Evolutionary conservation across 805 yeast species (phyloP).

Genomic region (Danielozyma ontarioensis): DNA sequence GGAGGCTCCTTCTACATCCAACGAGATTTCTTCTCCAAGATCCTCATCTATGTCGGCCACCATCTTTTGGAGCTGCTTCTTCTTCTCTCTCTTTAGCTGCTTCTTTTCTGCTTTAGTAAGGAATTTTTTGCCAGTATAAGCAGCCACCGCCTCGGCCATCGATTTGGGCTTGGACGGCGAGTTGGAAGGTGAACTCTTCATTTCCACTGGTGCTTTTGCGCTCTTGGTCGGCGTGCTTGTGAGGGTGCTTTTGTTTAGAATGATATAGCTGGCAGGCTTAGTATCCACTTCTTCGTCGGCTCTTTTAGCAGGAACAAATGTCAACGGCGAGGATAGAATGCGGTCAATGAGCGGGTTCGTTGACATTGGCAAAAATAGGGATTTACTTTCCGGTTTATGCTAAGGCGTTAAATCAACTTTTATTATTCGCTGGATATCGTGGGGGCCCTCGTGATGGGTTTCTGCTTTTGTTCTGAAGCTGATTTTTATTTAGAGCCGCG

Average conservation of each 20-base stretch:
- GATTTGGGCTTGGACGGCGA: conserved; percentile 35
- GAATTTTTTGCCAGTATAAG: conserved; percentile 51
- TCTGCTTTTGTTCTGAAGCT: no score
- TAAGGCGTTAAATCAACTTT: no score
- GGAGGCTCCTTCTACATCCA: conserved; percentile 5
- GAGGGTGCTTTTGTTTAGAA: conserved; percentile 5
- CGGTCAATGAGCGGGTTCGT: conserved; percentile 57
- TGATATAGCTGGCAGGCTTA: conserved; percentile 10
- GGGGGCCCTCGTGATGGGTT: no score
- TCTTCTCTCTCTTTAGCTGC: conserved; percentile 18
- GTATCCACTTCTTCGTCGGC: conserved; percentile 29
- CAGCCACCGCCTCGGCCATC: conserved; percentile 56
- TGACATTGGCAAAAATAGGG: no score
- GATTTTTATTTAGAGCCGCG: no score
- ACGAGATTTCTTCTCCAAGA: conserved; percentile 10
- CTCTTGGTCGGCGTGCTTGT: conserved; percentile 1
- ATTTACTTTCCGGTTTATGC: no score
- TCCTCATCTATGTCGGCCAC: conserved; percentile 17
- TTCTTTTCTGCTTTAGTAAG: conserved; percentile 42
- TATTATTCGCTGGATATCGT: no score
- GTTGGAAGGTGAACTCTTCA: conserved; percentile 5
- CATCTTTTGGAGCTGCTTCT: conserved; percentile 11
- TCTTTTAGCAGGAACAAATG: conserved; percentile 54
- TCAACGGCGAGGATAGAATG: conserved; percentile 54
- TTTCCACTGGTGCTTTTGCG: neutral